These are phyloP conservation scores for Aspergillus unguis DNA, from an alignment of 2,329 filamentous ascomycete genomes.

Conservation along the genomic window DNA sequence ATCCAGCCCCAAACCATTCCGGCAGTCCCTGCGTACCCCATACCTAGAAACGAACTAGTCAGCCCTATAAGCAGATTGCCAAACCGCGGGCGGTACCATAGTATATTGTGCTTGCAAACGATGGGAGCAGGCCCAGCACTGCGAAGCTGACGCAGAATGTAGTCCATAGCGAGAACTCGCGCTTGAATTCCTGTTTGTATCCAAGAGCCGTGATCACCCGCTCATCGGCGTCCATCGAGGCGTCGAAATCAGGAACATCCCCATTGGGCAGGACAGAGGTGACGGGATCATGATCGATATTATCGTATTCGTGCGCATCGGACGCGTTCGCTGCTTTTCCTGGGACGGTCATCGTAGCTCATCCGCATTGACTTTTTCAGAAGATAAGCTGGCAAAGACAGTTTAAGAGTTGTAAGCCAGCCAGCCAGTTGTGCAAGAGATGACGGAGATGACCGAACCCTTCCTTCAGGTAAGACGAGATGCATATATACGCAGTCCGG, in stretches of 20 bases:
- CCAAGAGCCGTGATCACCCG: conserved; percentile 42
- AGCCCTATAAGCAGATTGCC: conserved; percentile 2
- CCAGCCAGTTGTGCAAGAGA: not conserved
- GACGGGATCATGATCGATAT: conserved; percentile 32
- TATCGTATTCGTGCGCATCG: conserved; percentile 18
- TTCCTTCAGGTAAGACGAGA: not conserved
- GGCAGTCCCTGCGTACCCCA: conserved; percentile 55
- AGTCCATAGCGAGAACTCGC: conserved; percentile 71
- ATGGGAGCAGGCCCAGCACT: conserved; percentile 67
- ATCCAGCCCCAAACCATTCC: conserved; percentile 77
- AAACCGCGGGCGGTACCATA: conserved; percentile 55
- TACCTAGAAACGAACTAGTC: conserved; percentile 24
- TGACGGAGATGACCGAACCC: not conserved
- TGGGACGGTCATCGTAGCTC: conserved; percentile 4
- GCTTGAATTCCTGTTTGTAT: conserved; percentile 62
- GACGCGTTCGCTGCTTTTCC: conserved; percentile 6
- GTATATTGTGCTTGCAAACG: conserved; percentile 67
- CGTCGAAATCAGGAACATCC: conserved; percentile 35
- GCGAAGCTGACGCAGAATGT: conserved; percentile 73
- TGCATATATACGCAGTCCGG: conserved; percentile 9
- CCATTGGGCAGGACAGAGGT: conserved; percentile 37
- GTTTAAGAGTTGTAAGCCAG: no score
- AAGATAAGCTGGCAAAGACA: not conserved
- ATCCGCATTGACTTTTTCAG: not conserved
- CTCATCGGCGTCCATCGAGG: conserved; percentile 41